phyloP scores from a whole-genome alignment of 768 basidiomycete genomes.

The Boletus subcaerulescens region DNA sequence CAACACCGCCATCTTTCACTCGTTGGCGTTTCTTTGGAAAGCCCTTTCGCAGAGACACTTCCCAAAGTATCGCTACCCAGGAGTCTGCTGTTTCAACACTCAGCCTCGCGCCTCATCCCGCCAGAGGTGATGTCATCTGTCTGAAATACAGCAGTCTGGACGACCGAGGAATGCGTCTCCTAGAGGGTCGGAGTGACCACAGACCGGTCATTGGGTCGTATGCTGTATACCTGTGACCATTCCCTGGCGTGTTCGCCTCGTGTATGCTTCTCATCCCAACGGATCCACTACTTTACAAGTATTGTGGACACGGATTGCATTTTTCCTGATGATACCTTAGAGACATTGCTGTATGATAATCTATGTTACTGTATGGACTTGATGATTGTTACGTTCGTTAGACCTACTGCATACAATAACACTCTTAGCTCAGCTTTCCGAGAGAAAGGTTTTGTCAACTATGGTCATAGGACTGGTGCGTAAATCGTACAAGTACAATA shows the following conservation, averaged over 20 bases:
- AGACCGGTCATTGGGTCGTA: conserved; percentile 82
- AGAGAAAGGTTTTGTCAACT: background rate
- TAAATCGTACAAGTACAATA: background rate
- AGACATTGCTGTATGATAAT: conserved; percentile 12
- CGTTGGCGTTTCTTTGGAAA: conserved; percentile 47
- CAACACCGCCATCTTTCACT: conserved; percentile 26
- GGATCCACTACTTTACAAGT: conserved; percentile 1
- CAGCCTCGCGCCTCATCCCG: conserved; percentile 29
- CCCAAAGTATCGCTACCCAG: conserved; percentile 28
- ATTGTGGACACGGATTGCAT: conserved; percentile 3
- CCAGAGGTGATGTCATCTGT: conserved; percentile 71
- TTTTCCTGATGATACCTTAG: conserved; percentile 18
- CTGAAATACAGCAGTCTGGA: conserved; percentile 70
- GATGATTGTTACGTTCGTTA: conserved; percentile 6
- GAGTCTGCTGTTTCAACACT: conserved; percentile 22
- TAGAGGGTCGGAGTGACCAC: conserved; percentile 83
- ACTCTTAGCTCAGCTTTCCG: background rate
- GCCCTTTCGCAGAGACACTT: conserved; percentile 43
- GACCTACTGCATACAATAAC: conserved; percentile 6
- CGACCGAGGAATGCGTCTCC: conserved; percentile 67
- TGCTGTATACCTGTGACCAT: conserved; percentile 55
- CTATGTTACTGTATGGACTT: conserved; percentile 10
- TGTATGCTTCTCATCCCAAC: conserved; percentile 8
- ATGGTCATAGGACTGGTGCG: background rate
- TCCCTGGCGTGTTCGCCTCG: background rate